These are phyloP conservation scores for Gossypium lobatum DNA, from an alignment of 441 rosid genomes.

Conservation along the genomic window DNA sequence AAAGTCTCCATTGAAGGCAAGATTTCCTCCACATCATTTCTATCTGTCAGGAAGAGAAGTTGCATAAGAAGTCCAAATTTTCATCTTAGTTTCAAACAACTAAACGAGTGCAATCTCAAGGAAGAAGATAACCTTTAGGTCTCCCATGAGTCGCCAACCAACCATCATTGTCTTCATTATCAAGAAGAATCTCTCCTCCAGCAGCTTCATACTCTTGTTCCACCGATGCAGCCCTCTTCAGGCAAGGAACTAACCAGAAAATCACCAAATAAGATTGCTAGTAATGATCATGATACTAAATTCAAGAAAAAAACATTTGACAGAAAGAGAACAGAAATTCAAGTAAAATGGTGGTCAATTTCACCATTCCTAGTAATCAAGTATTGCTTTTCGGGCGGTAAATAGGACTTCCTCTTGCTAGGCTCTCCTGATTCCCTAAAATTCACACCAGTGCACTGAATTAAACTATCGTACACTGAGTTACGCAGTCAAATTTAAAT, in stretches of 20 bases:
- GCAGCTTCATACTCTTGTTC: constrained; percentile 95
- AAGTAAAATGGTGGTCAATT: constrained; percentile 5
- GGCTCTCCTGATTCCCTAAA: constrained; percentile 95
- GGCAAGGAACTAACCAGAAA: constrained; percentile 67
- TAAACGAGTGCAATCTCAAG: neutral
- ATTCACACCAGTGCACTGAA: neutral
- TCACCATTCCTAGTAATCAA: constrained; percentile 92
- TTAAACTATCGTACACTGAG: neutral
- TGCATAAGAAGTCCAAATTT: neutral
- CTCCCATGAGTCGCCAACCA: constrained; percentile 98
- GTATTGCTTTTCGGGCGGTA: constrained; percentile 84
- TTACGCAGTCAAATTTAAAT: neutral
- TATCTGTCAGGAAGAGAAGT: constrained; percentile 37
- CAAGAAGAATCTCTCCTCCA: constrained; percentile 91
- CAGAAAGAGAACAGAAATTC: neutral
- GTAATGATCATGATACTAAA: neutral
- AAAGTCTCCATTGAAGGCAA: constrained; percentile 86
- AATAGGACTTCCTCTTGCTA: constrained; percentile 78
- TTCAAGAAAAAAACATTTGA: neutral
- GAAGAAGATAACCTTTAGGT: constrained; percentile 56
- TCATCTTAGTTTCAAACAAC: neutral
- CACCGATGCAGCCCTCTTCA: constrained; percentile 84
- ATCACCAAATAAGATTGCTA: constrained; percentile 7
- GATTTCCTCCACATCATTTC: constrained; percentile 64
- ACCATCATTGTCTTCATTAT: constrained; percentile 92